Evolutionary conservation across 2,329 filamentous ascomycete genomes (phyloP).

Genomic region (Uncinocarpus reesii): DNA sequence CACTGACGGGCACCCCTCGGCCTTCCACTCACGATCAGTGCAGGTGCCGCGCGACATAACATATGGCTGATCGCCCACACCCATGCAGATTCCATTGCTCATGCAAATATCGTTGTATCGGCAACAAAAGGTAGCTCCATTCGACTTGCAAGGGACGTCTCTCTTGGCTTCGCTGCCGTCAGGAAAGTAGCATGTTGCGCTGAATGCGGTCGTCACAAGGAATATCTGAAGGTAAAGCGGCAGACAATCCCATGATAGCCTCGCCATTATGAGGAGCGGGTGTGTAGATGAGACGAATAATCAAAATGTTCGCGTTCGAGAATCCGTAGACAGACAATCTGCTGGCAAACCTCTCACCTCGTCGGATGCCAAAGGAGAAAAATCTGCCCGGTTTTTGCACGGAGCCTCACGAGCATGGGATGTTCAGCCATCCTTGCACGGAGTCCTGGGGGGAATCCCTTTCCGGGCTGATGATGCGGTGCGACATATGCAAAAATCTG

Average conservation of each 20-base stretch:
- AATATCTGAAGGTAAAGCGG: background rate
- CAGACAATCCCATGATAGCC: background rate
- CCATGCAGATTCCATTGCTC: conserved; percentile 25
- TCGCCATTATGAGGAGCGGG: background rate
- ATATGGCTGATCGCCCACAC: conserved; percentile 19
- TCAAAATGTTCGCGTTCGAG: too few species aligned
- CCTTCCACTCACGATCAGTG: conserved; percentile 25
- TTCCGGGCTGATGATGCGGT: too few species aligned
- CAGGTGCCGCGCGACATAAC: conserved; percentile 23
- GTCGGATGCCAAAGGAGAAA: too few species aligned
- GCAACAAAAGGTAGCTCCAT: conserved; percentile 23
- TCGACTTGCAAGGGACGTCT: conserved; percentile 23
- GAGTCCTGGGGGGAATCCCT: too few species aligned
- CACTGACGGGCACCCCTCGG: conserved; percentile 19
- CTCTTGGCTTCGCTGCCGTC: conserved; percentile 16
- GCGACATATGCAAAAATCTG: too few species aligned
- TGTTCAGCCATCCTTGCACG: too few species aligned
- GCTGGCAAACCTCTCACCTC: too few species aligned
- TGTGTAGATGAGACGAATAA: background rate
- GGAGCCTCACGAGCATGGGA: too few species aligned
- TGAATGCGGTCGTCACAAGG: background rate
- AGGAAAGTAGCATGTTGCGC: conserved; percentile 24
- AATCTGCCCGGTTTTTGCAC: too few species aligned
- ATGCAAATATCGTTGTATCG: conserved; percentile 21
- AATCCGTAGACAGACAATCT: too few species aligned